Base-by-base conservation (phyloP, 2,329 filamentous ascomycete species). In the Coniochaeta sp. region DNA sequence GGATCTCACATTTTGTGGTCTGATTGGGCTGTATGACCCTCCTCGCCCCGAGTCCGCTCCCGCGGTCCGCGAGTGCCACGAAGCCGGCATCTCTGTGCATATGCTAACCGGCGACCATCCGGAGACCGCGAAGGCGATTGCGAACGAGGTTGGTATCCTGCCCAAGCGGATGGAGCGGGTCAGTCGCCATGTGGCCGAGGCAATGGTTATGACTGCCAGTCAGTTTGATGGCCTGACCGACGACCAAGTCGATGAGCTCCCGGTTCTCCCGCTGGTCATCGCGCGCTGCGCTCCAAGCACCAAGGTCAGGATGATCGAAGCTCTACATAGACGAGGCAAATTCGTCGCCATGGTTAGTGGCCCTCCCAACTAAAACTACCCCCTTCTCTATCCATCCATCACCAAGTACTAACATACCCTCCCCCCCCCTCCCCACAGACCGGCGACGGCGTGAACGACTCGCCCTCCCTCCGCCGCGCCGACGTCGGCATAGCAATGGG, bases 21-120 rank as follows among this genome's bases (percentile, higher is more conserved):
- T 91, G n/a, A 79, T 89, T 59, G 88, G 86, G 50, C 81, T 90
- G 22, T 88, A 89, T 61, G 88, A 90, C 65, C 88, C 88, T 1
- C 85, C 87, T 60, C 85, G 88, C 0, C 78, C 82, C 0, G 87
- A 89, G 68, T 86, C 87, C 2, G 81, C 79, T 2, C 80, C 76
- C 3, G 80, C 84, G 1, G 83, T 88, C 44, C 70, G 72, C 28
- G 70, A 77, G 55, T 85, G 82, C 66, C 80, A 82, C 62, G 73
- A 75, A 40, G 83, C 83, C 26, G 82, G 82, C 30, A 83, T 86
- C 47, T 74, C 77, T 40, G 83, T 86, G 3, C 81, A 84, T 66
- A 86, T 86, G 83, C 76, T 86, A 7, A 88, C 85, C 14, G 85
- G 84, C 60, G 85, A 88, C 65, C 82, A 87, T 65, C 78, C 79